Evolutionary conservation across 352 stramenopile genomes (phyloP).

Genomic region (Phytopythium cucurbitacearum): DNA sequence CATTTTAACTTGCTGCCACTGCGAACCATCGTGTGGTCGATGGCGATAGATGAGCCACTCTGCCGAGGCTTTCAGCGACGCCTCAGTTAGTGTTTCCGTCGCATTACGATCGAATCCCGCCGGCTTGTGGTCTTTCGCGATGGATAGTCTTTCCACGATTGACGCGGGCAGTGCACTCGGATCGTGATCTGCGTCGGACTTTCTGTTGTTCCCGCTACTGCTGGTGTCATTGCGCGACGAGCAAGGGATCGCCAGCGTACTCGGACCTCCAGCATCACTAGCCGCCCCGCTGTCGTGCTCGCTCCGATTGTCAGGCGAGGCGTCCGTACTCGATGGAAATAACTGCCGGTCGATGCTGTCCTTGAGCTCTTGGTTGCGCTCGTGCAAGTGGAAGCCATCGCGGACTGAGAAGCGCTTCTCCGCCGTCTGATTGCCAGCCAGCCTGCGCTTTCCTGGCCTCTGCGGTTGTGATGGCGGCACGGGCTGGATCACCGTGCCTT

Average conservation of each 20-base stretch:
- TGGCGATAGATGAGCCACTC: slow-evolving; percentile 66
- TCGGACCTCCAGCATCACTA: slow-evolving; percentile 5
- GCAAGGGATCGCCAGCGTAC: slow-evolving; percentile 4
- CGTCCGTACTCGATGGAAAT: neutral
- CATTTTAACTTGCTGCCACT: slow-evolving; percentile 34
- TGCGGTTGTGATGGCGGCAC: neutral
- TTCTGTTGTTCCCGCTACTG: neutral
- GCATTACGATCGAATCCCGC: slow-evolving; percentile 6
- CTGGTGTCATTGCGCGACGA: neutral
- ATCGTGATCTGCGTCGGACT: neutral
- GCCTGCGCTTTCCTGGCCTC: neutral
- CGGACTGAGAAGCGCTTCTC: slow-evolving; percentile 58
- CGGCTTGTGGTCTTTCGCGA: neutral
- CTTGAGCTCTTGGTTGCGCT: slow-evolving; percentile 41
- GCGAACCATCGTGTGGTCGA: slow-evolving; percentile 29
- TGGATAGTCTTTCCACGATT: slow-evolving; percentile 3
- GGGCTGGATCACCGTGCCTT: neutral
- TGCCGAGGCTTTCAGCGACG: slow-evolving; percentile 25
- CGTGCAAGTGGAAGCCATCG: slow-evolving; percentile 70
- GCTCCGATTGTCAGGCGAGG: slow-evolving; percentile 1
- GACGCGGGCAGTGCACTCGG: neutral
- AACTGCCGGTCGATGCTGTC: slow-evolving; percentile 39
- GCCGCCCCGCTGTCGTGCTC: neutral
- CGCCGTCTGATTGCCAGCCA: neutral
- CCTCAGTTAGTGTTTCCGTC: slow-evolving; percentile 7